phyloP scores from a whole-genome alignment of 805 yeast species.

The Ogataea nakhonphanomensis region DNA sequence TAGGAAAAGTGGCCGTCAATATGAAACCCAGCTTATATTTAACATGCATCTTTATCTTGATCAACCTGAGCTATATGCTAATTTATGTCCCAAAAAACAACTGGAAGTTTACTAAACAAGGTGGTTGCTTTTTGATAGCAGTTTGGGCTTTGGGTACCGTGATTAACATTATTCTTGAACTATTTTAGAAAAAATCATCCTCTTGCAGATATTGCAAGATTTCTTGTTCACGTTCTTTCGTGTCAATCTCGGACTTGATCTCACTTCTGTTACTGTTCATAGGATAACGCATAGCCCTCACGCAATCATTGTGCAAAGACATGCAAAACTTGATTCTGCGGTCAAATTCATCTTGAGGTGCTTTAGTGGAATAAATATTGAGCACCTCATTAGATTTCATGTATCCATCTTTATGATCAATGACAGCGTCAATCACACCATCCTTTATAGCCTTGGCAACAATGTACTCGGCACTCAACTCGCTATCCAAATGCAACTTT shows the following conservation, averaged over 20 bases:
- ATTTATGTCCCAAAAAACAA: slow-evolving; percentile 38
- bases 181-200: slow-evolving; percentile 40
- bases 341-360: slow-evolving; percentile 85
- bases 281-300: slow-evolving; percentile 94
- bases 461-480: slow-evolving; percentile 94
- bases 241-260: slow-evolving; percentile 49
- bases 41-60: slow-evolving; percentile 40
- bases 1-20: slow-evolving; percentile 30
- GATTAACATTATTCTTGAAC: slow-evolving; percentile 30
- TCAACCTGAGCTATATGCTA: slow-evolving; percentile 37
- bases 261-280: slow-evolving; percentile 49
- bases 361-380: slow-evolving; percentile 82
- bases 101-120: slow-evolving; percentile 39
- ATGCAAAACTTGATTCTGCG: slow-evolving; percentile 93
- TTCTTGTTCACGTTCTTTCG: slow-evolving; percentile 52
- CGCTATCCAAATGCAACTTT: slow-evolving; percentile 86
- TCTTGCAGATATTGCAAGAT: slow-evolving; percentile 40
- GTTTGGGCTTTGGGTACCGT: slow-evolving; percentile 42
- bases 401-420: slow-evolving; percentile 85
- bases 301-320: slow-evolving; percentile 84
- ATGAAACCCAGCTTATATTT: slow-evolving; percentile 39
- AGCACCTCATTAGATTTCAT: slow-evolving; percentile 86
- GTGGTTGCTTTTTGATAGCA: slow-evolving; percentile 38
- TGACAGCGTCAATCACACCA: slow-evolving; percentile 93
- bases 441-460: slow-evolving; percentile 96